These are phyloP conservation scores for Actinomucor elegans DNA, from an alignment of 371 early-diverging fungal species.

Conservation along the genomic window DNA sequence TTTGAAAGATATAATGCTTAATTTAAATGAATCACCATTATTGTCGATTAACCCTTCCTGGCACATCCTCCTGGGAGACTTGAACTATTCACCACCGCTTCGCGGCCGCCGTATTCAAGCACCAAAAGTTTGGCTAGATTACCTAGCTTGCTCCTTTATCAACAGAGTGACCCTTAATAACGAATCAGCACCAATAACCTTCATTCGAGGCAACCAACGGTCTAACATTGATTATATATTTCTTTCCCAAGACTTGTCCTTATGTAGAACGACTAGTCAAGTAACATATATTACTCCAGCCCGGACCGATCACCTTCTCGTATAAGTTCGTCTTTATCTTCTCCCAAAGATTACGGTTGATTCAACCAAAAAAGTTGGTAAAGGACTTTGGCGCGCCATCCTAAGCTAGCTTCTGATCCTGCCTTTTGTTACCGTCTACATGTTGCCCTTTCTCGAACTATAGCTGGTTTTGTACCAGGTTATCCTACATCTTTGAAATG, in stretches of 20 bases:
- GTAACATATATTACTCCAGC: not conserved
- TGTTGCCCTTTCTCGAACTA: not conserved
- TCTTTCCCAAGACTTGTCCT: not conserved
- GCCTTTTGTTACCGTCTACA: no score
- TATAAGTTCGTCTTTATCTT: not conserved
- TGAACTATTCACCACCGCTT: not conserved
- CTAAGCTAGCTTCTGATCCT: no score
- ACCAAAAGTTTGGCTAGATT: not conserved
- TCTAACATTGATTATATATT: not conserved
- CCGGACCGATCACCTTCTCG: not conserved
- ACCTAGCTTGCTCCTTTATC: not conserved
- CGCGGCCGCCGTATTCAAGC: not conserved
- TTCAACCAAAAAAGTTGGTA: no score
- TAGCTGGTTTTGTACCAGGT: not conserved
- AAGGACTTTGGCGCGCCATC: slow-evolving; percentile 7
- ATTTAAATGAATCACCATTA: no score
- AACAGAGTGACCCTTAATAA: not conserved
- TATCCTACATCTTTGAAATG: not conserved
- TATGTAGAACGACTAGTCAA: not conserved
- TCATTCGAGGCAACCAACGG: not conserved
- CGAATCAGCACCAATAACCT: not conserved
- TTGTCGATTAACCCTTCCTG: not conserved
- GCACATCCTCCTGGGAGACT: not conserved
- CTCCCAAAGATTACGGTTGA: not conserved
- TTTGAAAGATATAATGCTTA: not conserved